phyloP scores from a whole-genome alignment of 768 basidiomycete genomes.

The Tylopilus rubrobrunneus region DNA sequence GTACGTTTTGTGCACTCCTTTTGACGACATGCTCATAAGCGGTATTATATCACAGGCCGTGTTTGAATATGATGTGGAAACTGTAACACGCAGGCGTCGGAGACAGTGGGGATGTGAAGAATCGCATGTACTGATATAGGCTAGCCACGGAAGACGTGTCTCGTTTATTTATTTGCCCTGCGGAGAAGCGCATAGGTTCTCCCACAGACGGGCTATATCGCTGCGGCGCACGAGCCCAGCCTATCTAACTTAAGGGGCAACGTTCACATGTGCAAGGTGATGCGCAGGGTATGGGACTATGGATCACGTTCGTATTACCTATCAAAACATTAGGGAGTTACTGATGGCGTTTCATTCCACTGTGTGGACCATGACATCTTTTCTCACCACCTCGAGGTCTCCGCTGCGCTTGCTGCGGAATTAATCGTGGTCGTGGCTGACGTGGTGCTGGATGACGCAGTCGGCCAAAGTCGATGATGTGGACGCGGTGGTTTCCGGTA shows the following conservation, averaged over 20 bases:
- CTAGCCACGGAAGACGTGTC: neutral
- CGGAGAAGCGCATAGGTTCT: constrained; percentile 6
- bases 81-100: neutral
- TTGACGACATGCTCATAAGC: neutral
- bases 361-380: neutral
- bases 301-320: neutral
- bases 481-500: neutral
- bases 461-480: neutral
- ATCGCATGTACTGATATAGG: constrained; percentile 2
- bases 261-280: neutral
- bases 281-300: neutral
- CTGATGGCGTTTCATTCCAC: neutral
- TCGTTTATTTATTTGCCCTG: constrained; percentile 10
- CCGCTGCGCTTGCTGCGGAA: neutral
- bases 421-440: neutral
- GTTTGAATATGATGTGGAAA: constrained; percentile 6
- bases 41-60: constrained; percentile 14
- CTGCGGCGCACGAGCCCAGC: neutral
- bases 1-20: constrained; percentile 31
- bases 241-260: neutral
- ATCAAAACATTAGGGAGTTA: neutral
- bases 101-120: neutral
- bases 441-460: neutral
- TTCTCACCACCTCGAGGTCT: neutral
- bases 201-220: neutral